phyloP scores from a whole-genome alignment of 495 filamentous ascomycete species.

The Penicillium argentinense region DNA sequence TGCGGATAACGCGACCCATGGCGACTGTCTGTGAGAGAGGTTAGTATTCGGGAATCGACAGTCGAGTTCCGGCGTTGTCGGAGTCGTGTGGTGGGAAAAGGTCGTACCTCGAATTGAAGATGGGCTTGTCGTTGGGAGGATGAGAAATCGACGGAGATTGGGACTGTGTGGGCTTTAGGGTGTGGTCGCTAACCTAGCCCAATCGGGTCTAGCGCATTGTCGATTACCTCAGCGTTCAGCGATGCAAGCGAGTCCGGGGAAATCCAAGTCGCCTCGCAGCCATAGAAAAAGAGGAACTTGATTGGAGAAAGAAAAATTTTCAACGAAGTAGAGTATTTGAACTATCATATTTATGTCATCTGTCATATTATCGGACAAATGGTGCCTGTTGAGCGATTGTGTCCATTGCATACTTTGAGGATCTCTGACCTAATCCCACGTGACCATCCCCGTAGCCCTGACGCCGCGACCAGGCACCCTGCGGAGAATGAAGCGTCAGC shows the following conservation, averaged over 20 bases:
- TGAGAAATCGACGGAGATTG: slow-evolving; percentile 46
- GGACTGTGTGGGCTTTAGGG: slow-evolving; percentile 53
- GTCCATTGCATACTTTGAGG: neutral
- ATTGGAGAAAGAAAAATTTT: too few relatives aligned
- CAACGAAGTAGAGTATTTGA: too few relatives aligned
- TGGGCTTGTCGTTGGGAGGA: slow-evolving; percentile 51
- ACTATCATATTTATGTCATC: too few relatives aligned
- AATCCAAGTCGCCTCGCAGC: neutral
- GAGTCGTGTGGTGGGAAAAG: slow-evolving; percentile 36
- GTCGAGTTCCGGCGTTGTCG: slow-evolving; percentile 11
- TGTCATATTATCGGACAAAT: too few relatives aligned
- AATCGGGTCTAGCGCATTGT: slow-evolving; percentile 34
- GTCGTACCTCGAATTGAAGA: slow-evolving; percentile 51
- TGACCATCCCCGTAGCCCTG: slow-evolving; percentile 14
- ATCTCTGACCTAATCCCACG: neutral
- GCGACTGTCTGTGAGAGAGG: slow-evolving; percentile 45
- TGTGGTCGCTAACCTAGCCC: slow-evolving; percentile 50
- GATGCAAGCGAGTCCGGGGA: neutral
- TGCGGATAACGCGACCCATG: slow-evolving; percentile 87
- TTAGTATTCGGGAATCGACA: slow-evolving; percentile 39
- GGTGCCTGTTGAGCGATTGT: too few relatives aligned
- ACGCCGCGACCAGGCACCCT: slow-evolving; percentile 4
- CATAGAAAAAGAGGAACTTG: too few relatives aligned
- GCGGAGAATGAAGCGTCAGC: too few relatives aligned
- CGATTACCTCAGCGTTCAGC: slow-evolving; percentile 6